phyloP scores from a whole-genome alignment of 768 basidiomycete species.

The Serendipita sp. region DNA sequence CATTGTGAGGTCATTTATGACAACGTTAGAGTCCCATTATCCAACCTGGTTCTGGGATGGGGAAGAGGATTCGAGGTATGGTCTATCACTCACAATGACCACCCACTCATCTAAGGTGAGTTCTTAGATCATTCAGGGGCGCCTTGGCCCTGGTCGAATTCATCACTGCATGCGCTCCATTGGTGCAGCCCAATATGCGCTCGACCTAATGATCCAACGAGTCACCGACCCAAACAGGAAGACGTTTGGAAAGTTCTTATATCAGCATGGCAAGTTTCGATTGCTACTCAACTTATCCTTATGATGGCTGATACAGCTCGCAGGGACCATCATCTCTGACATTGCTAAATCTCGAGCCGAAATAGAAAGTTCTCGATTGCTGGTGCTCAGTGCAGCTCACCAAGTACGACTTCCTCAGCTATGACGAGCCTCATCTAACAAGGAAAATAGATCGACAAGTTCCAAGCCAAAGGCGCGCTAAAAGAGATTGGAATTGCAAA shows the following conservation, averaged over 20 bases:
- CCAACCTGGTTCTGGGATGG: slow-evolving; percentile 80
- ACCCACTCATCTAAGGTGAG: background rate
- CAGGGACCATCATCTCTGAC: slow-evolving; percentile 37
- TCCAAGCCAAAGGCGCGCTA: slow-evolving; percentile 82
- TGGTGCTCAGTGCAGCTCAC: slow-evolving; percentile 83
- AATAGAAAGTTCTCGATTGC: slow-evolving; percentile 71
- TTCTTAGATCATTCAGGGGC: slow-evolving; percentile 78
- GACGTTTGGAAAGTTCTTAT: slow-evolving; percentile 85
- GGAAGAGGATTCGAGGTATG: slow-evolving; percentile 82
- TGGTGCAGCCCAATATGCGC: slow-evolving; percentile 66
- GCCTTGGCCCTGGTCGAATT: slow-evolving; percentile 89
- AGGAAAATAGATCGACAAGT: slow-evolving; percentile 58
- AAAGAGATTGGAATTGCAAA: slow-evolving; percentile 98
- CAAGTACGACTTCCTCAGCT: slow-evolving; percentile 30
- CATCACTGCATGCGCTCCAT: slow-evolving; percentile 98
- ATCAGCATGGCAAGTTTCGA: slow-evolving; percentile 59
- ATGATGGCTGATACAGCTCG: background rate
- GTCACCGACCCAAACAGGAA: slow-evolving; percentile 84
- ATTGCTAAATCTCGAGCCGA: slow-evolving; percentile 88
- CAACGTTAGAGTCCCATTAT: slow-evolving; percentile 76
- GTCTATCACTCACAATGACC: background rate
- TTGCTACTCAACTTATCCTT: background rate
- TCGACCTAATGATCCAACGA: slow-evolving; percentile 77
- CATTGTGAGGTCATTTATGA: slow-evolving; percentile 93
- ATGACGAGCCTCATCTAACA: background rate